Percentiles rank a stretch among this genome's conserved stretches.
phyloP scores from a whole-genome alignment of 495 filamentous ascomycete genomes.

The Ramalina intermedia region DNA sequence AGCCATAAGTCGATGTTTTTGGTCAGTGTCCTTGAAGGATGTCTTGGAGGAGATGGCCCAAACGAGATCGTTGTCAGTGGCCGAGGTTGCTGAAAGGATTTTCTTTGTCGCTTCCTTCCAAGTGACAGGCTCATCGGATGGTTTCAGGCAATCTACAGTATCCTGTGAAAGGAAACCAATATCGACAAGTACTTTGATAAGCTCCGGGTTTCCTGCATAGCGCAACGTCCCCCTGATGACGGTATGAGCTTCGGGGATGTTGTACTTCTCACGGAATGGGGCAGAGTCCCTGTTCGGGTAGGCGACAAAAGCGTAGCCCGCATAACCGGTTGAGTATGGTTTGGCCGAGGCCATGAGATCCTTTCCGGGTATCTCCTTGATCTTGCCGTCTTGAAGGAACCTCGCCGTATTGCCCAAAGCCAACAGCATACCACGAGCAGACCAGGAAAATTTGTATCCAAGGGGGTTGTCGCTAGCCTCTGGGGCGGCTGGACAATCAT shows the following conservation, averaged over 20 bases:
- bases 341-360: conserved; percentile 79
- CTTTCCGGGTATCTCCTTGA: conserved; percentile 41
- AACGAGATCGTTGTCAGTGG: conserved; percentile 41
- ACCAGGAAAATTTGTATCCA: conserved; percentile 93
- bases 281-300: conserved; percentile 91
- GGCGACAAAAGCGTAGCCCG: conserved; percentile 76
- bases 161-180: conserved; percentile 67
- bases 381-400: conserved; percentile 66
- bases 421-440: conserved; percentile 70
- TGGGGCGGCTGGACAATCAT: background rate
- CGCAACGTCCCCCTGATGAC: conserved; percentile 57
- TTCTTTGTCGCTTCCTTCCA: conserved; percentile 76
- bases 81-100: conserved; percentile 50
- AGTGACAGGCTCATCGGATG: conserved; percentile 28
- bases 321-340: conserved; percentile 75
- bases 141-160: conserved; percentile 42
- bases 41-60: conserved; percentile 63
- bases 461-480: conserved; percentile 82
- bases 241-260: conserved; percentile 32
- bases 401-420: conserved; percentile 75
- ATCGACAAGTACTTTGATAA: conserved; percentile 74
- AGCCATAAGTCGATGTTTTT: conserved; percentile 60
- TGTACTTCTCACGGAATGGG: conserved; percentile 62
- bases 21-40: conserved; percentile 50
- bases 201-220: conserved; percentile 77